Conservation (phyloP, 164 flowering plant genomes). For the Chimonanthus praecox region DNA sequence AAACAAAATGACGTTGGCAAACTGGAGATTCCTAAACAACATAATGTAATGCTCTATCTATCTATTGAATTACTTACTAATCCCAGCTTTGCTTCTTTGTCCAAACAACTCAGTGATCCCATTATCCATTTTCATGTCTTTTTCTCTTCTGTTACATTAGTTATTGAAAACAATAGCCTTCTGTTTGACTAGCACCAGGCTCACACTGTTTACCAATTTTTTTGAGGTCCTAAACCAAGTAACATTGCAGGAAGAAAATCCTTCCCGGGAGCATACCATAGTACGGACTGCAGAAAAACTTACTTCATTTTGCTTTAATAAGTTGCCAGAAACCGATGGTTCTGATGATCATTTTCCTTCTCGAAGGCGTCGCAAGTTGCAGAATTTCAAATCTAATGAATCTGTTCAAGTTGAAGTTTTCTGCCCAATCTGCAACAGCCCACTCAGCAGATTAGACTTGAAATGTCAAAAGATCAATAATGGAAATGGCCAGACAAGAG, state of each 20-base stretch:
- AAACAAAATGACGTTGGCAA: no score
- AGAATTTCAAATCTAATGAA: constrained; percentile 39
- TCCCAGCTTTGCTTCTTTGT: no score
- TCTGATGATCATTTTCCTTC: constrained; percentile 36
- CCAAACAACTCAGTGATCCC: neutral
- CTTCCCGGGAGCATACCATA: constrained; percentile 85
- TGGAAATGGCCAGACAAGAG: constrained; percentile 15
- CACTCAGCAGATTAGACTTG: constrained; percentile 40
- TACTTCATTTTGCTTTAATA: constrained; percentile 77
- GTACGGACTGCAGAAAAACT: constrained; percentile 94
- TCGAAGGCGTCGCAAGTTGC: constrained; percentile 57
- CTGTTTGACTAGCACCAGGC: neutral
- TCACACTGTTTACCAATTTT: neutral
- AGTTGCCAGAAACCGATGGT: constrained; percentile 46
- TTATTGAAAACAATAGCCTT: neutral
- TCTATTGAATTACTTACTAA: no score
- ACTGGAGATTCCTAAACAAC: no score
- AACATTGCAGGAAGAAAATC: constrained; percentile 75
- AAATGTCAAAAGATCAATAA: constrained; percentile 16
- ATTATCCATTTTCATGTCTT: neutral
- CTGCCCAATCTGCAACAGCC: constrained; percentile 73
- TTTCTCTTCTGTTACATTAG: neutral
- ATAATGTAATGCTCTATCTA: no score
- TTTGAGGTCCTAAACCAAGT: neutral
- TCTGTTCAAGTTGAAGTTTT: constrained; percentile 56